These are phyloP conservation scores for Themeda triandra DNA, from an alignment of 176 grass and related monocot genomes.

Conservation along the genomic window DNA sequence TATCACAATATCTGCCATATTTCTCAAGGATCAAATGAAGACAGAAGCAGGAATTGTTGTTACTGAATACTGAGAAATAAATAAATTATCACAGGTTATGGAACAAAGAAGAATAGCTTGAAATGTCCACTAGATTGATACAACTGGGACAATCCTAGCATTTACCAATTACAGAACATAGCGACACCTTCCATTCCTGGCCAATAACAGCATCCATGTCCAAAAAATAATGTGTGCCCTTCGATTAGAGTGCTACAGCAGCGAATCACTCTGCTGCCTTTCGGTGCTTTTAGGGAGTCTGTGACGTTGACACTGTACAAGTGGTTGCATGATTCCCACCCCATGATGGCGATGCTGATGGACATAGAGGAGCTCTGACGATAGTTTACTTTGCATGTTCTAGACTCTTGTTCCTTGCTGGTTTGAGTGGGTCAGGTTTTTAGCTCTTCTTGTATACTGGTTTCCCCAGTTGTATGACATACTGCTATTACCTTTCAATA, in stretches of 20 bases:
- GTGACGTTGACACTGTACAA: not conserved
- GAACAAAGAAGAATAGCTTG: not conserved
- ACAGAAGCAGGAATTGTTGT: not conserved
- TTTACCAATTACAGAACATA: not conserved
- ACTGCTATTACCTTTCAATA: not conserved
- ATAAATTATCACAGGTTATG: not conserved
- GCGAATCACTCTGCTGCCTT: not conserved
- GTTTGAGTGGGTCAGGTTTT: not conserved
- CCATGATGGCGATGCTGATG: not conserved
- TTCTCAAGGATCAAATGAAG: constrained; percentile 5
- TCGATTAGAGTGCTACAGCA: not conserved
- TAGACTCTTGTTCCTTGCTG: not conserved
- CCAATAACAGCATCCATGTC: not conserved
- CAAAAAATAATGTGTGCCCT: not conserved
- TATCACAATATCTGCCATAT: not conserved
- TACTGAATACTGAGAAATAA: not conserved
- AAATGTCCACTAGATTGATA: constrained; percentile 4
- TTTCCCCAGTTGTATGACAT: not conserved
- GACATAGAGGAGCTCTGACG: not conserved
- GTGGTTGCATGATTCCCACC: not conserved
- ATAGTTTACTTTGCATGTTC: not conserved
- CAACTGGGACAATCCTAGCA: not conserved
- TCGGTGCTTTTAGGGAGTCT: not conserved
- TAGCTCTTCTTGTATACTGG: not conserved
- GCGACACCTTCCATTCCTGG: not conserved